Base-by-base conservation (phyloP, 1,284 basidiomycete species). In the Puccinia hordei region DNA sequence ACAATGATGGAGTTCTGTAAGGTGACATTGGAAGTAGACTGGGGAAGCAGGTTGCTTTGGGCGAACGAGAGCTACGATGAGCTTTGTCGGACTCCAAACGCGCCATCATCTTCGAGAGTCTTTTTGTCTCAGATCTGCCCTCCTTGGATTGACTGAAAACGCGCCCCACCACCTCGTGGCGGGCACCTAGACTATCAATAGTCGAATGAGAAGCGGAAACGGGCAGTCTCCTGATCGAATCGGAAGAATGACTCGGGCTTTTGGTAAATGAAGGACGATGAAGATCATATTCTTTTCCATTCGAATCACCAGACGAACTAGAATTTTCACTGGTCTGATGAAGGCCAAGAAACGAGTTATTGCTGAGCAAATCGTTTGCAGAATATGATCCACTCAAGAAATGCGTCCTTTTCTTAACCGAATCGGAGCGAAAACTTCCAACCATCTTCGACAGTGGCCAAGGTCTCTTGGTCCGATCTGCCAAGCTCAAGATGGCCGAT, bases 361-460 rank as follows among this genome's bases (percentile, higher is more conserved):
- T n/a, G 17, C 35, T 44, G 19, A 17, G 2, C 9, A 30, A 0
- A 9, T 65, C 61, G 61, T 65, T 65, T 44, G 38, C 61, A 65
- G 61, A 65, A 41, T 19, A 41, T 22, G 35, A 44, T 19, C 61
- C 61, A 19, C 22, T 65, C 33, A 19, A n/a, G 13, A 38, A 41
- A 15, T 41, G n/a, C 38, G 61, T n/a, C 35, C 38, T 65, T 65
- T 15, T 41, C 61, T 41, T 41, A 13, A 65, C 17, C 6, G 35
- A 65, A 65, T 65, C 61, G 8, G 61, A 65, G 35, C 35, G 61
- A 65, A 38, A 22, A 65, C 9, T 38, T 8, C 41, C 61, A 65
- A 13, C 22, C 38, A 41, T 22, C 17, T 13, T 65, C 61, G 61
- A 65, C 35, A 33, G 35, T 65, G 38, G 3, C 61, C 61, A 65